phyloP scores from a whole-genome alignment of 331 rosid species.

The Pyracantha coccinea region DNA sequence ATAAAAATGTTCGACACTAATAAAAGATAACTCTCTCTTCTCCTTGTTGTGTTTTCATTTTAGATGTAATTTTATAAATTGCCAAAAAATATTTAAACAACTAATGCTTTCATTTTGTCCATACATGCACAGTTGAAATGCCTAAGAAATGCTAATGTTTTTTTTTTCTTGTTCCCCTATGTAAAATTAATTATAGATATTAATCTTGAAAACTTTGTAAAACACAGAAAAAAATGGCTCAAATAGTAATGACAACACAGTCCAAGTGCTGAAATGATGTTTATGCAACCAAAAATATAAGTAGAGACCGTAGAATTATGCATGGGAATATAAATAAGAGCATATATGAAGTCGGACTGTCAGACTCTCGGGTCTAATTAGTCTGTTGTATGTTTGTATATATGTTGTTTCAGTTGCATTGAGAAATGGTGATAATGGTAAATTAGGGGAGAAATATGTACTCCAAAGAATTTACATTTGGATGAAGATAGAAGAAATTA shows the following conservation, averaged over 20 bases:
- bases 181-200: too few species aligned
- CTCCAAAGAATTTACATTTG: background rate
- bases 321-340: too few species aligned
- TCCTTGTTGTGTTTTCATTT: background rate
- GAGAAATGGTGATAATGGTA: background rate
- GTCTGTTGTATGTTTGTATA: background rate
- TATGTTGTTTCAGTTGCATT: background rate
- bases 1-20: background rate
- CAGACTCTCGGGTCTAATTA: background rate
- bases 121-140: too few species aligned
- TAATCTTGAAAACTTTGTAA: too few species aligned
- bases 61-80: background rate
- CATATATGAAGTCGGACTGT: too few species aligned
- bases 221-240: too few species aligned
- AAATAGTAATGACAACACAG: too few species aligned
- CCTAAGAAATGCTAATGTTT: too few species aligned
- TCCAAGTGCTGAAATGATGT: too few species aligned
- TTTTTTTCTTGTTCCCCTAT: too few species aligned
- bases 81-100: background rate
- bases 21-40: background rate
- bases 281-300: too few species aligned
- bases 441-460: background rate
- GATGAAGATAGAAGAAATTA: background rate
- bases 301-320: too few species aligned
- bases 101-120: background rate